phyloP scores from a whole-genome alignment of 805 yeast species.

The Candida oleophila region DNA sequence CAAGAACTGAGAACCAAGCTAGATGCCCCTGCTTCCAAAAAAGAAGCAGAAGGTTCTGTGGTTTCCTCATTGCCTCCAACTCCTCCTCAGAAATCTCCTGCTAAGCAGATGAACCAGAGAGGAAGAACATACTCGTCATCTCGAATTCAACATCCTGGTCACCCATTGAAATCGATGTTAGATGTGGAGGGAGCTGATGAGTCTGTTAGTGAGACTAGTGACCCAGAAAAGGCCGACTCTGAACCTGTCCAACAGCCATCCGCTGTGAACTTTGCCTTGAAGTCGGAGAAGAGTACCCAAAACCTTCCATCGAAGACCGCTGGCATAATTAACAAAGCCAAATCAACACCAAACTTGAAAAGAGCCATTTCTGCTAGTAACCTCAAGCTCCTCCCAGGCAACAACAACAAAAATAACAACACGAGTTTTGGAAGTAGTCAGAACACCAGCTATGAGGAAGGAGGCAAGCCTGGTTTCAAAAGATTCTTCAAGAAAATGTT shows the following conservation, averaged over 20 bases:
- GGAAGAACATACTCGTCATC: not conserved
- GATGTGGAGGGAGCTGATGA: not conserved
- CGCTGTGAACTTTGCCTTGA: not conserved
- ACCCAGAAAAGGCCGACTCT: not conserved
- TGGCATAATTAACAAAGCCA: not conserved
- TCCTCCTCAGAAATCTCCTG: constrained; percentile 1
- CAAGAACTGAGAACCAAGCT: not conserved
- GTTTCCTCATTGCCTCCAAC: not conserved
- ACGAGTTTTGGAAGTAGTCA: not conserved
- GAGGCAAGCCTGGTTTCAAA: constrained; percentile 1
- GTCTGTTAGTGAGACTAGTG: not conserved
- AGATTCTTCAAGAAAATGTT: constrained; percentile 4
- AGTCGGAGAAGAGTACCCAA: not conserved
- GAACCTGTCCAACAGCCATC: not conserved
- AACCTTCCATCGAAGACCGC: not conserved
- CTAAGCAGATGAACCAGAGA: not conserved
- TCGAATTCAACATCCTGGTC: not conserved
- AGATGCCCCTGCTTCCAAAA: not conserved
- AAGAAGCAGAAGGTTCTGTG: not conserved
- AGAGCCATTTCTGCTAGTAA: not conserved
- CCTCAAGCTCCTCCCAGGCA: not conserved
- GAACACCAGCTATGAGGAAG: not conserved
- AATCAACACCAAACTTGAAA: not conserved
- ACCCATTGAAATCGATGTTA: not conserved
- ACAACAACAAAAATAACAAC: no score